phyloP scores from a whole-genome alignment of 2,329 filamentous ascomycete genomes.

The Colletotrichum cordylinicola region DNA sequence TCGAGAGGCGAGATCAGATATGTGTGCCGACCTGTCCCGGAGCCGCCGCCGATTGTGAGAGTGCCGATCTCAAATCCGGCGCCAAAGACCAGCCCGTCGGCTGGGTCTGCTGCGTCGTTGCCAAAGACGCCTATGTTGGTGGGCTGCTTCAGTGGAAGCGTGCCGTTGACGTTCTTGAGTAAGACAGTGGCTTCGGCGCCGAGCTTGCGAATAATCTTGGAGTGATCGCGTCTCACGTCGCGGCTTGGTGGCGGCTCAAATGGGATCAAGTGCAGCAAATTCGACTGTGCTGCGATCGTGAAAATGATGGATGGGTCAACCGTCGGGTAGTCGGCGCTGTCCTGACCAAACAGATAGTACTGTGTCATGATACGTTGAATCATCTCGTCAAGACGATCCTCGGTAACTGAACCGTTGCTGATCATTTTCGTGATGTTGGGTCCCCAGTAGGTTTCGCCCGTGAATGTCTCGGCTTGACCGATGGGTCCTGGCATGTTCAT shows the following conservation, averaged over 20 bases:
- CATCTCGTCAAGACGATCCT: slow-evolving; percentile 71
- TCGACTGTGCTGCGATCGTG: slow-evolving; percentile 8
- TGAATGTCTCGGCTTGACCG: slow-evolving; percentile 39
- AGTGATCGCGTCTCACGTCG: slow-evolving; percentile 63
- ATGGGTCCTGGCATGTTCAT: slow-evolving; percentile 78
- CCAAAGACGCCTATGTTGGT: slow-evolving; percentile 66
- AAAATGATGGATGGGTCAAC: slow-evolving; percentile 13
- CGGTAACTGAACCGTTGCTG: slow-evolving; percentile 60
- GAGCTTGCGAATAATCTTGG: slow-evolving; percentile 62
- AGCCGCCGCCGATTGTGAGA: slow-evolving; percentile 73
- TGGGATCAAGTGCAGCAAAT: background rate
- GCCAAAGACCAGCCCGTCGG: slow-evolving; percentile 5
- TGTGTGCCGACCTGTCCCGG: slow-evolving; percentile 64
- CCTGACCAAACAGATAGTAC: slow-evolving; percentile 64
- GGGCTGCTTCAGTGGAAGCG: slow-evolving; percentile 62
- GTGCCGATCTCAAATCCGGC: slow-evolving; percentile 66
- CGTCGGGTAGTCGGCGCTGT: slow-evolving; percentile 50
- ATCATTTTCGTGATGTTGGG: slow-evolving; percentile 61
- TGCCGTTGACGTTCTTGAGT: slow-evolving; percentile 66
- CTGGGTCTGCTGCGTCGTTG: slow-evolving; percentile 63
- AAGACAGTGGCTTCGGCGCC: slow-evolving; percentile 66
- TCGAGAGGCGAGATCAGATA: slow-evolving; percentile 71
- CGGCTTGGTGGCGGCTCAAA: slow-evolving; percentile 51
- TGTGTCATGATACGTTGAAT: slow-evolving; percentile 66
- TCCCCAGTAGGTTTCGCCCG: slow-evolving; percentile 69